Conservation (phyloP, 805 yeast genomes). For the Cyberlindnera subsufficiens region DNA sequence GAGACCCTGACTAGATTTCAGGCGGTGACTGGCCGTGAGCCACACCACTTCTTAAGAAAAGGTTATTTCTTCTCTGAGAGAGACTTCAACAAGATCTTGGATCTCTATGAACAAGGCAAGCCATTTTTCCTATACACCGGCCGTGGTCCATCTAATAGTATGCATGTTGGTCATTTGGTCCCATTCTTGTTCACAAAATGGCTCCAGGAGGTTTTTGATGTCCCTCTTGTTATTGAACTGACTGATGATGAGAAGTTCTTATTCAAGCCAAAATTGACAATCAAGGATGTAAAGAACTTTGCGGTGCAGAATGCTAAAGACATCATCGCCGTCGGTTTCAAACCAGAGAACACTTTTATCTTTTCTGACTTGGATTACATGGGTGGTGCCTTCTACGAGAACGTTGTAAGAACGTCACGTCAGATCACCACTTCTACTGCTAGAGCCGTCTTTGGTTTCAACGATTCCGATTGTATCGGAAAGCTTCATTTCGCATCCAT, state of each 20-base stretch:
- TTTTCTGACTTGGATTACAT: constrained; percentile 89
- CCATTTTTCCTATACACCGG: constrained; percentile 96
- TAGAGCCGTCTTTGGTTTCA: constrained; percentile 93
- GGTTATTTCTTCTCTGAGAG: constrained; percentile 93
- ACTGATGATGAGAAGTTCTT: constrained; percentile 97
- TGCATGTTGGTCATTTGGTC: constrained; percentile 96
- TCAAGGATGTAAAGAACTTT: constrained; percentile 79
- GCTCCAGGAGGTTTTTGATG: constrained; percentile 97
- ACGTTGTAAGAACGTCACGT: constrained; percentile 85
- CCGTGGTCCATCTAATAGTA: constrained; percentile 91
- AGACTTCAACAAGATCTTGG: constrained; percentile 72
- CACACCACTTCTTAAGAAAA: constrained; percentile 84
- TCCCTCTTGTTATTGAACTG: constrained; percentile 86
- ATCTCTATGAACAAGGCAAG: constrained; percentile 88
- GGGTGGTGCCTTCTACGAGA: constrained; percentile 92
- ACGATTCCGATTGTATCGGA: constrained; percentile 92
- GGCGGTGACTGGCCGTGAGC: constrained; percentile 79
- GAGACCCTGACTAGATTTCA: constrained; percentile 75
- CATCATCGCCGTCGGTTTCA: constrained; percentile 89
- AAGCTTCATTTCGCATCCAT: constrained; percentile 91
- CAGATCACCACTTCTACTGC: constrained; percentile 98
- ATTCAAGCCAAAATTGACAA: constrained; percentile 85
- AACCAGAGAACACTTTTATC: constrained; percentile 90
- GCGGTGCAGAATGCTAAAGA: constrained; percentile 85
- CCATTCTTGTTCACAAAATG: constrained; percentile 95